phyloP scores from a whole-genome alignment of 2,329 filamentous ascomycete species.

The Neocucurbitaria cava region DNA sequence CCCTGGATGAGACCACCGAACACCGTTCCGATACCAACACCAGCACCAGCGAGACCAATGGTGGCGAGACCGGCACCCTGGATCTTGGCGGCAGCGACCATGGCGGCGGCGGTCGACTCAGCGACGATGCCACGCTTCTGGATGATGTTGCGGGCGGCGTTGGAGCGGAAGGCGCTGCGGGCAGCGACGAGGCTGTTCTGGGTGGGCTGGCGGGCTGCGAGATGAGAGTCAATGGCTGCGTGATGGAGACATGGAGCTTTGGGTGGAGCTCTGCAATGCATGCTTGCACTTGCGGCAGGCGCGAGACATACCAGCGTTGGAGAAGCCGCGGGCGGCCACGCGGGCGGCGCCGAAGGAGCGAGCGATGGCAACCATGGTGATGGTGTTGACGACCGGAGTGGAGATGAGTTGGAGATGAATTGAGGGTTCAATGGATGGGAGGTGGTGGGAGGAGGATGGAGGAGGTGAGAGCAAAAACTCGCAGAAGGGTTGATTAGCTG shows the following conservation, averaged over 20 bases:
- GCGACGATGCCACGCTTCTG: slow-evolving; percentile 52
- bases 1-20: slow-evolving; percentile 88
- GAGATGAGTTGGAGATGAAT: slow-evolving; percentile 51
- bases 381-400: slow-evolving; percentile 43
- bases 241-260: slow-evolving; percentile 29
- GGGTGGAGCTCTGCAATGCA: slow-evolving; percentile 40
- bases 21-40: slow-evolving; percentile 95
- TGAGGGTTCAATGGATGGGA: slow-evolving; percentile 44
- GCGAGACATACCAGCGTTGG: slow-evolving; percentile 48
- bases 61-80: slow-evolving; percentile 66
- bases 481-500: slow-evolving; percentile 28
- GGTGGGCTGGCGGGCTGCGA: slow-evolving; percentile 42
- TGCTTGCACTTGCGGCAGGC: slow-evolving; percentile 45
- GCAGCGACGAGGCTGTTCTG: slow-evolving; percentile 49
- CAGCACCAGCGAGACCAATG: slow-evolving; percentile 90
- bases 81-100: slow-evolving; percentile 53
- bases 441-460: slow-evolving; percentile 34
- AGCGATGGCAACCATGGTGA: slow-evolving; percentile 51
- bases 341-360: slow-evolving; percentile 50
- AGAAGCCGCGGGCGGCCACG: slow-evolving; percentile 49
- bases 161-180: slow-evolving; percentile 51
- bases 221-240: slow-evolving; percentile 43
- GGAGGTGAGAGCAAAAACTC: slow-evolving; percentile 31
- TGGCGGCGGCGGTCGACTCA: slow-evolving; percentile 52
- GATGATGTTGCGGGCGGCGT: slow-evolving; percentile 49